These are phyloP conservation scores for Crithidia expoeki DNA, from an alignment of 208 protist genomes.

Conservation along the genomic window DNA sequence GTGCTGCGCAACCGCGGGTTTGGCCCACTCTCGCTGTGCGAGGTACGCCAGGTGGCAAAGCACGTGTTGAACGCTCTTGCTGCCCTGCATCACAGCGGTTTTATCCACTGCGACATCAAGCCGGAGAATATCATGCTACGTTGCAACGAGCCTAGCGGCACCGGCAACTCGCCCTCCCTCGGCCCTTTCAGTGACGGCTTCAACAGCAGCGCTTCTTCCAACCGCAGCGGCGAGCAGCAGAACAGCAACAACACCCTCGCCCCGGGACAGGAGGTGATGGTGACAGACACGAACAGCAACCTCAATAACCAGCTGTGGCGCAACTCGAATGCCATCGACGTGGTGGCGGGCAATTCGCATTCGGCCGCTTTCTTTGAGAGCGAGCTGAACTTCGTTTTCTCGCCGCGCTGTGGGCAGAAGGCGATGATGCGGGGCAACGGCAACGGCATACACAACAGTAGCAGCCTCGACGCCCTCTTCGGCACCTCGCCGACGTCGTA, in stretches of 20 bases:
- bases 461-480: slow-evolving; percentile 31
- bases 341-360: slow-evolving; percentile 15
- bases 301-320: slow-evolving; percentile 34
- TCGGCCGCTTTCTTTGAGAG: slow-evolving; percentile 12
- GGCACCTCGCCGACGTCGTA: slow-evolving; percentile 21
- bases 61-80: slow-evolving; percentile 57
- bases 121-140: slow-evolving; percentile 95
- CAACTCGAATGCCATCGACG: slow-evolving; percentile 27
- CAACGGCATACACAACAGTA: slow-evolving; percentile 13
- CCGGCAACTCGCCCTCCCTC: slow-evolving; percentile 15
- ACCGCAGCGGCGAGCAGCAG: slow-evolving; percentile 32
- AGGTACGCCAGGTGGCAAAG: slow-evolving; percentile 59
- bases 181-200: slow-evolving; percentile 23
- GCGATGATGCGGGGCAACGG: slow-evolving; percentile 6
- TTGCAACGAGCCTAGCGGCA: slow-evolving; percentile 12
- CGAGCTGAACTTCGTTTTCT: slow-evolving; percentile 22
- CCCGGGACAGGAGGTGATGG: slow-evolving; percentile 26
- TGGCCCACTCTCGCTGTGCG: slow-evolving; percentile 52
- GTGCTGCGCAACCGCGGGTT: slow-evolving; percentile 55
- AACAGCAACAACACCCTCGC: slow-evolving; percentile 24
- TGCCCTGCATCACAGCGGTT: slow-evolving; percentile 67
- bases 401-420: slow-evolving; percentile 17
- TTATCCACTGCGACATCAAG: slow-evolving; percentile 98
- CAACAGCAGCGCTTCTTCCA: slow-evolving; percentile 25
- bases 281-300: slow-evolving; percentile 25